Conservation (phyloP, 306 rosid genomes). For the Senna tora region DNA sequence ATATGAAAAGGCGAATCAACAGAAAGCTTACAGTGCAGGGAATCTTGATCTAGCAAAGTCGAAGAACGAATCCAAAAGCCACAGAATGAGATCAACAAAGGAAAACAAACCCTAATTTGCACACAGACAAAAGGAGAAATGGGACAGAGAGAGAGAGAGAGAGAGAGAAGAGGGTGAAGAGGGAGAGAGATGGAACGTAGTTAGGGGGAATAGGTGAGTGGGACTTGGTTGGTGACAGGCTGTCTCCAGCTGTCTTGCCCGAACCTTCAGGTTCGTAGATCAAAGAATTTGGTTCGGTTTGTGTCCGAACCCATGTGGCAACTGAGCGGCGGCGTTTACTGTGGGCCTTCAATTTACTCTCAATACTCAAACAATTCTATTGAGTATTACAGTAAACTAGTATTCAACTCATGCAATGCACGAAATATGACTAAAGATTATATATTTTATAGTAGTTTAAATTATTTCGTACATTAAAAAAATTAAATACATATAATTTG, state of each 20-base stretch:
- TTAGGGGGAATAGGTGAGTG: slow-evolving; percentile 81
- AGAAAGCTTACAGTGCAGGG: slow-evolving; percentile 53
- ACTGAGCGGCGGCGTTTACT: slow-evolving; percentile 67
- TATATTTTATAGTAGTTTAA: no score
- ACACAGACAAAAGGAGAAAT: neutral
- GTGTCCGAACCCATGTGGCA: slow-evolving; percentile 66
- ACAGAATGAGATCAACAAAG: slow-evolving; percentile 33
- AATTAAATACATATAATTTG: no score
- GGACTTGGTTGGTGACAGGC: slow-evolving; percentile 99
- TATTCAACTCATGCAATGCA: no score
- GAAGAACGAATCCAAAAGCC: slow-evolving; percentile 11
- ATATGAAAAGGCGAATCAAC: slow-evolving; percentile 35
- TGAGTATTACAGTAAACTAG: no score
- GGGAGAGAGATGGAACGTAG: slow-evolving; percentile 47
- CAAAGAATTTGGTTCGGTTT: slow-evolving; percentile 49
- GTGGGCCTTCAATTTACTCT: no score
- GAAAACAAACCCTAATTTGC: slow-evolving; percentile 61
- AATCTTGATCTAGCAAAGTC: slow-evolving; percentile 62
- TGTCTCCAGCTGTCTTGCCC: slow-evolving; percentile 96
- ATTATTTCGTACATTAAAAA: no score
- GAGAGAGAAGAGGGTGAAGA: neutral
- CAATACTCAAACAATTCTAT: no score
- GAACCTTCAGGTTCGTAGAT: slow-evolving; percentile 60
- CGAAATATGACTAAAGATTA: no score
- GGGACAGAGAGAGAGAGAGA: neutral